Conservation (phyloP, 2,329 filamentous ascomycete species). For the Xylaria sp. region DNA sequence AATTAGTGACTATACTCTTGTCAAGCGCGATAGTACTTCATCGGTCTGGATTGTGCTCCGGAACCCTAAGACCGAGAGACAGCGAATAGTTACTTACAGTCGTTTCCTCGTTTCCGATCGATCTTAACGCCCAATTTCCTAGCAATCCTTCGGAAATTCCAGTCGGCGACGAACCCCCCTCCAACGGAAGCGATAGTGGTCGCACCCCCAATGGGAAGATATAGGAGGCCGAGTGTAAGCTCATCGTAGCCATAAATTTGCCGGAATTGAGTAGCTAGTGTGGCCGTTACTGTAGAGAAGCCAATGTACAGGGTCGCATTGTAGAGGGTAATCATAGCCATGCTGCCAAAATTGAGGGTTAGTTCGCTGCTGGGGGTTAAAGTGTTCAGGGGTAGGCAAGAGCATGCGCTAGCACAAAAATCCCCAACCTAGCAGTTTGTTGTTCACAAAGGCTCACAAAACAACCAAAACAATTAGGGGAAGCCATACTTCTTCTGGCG, state of each 20-base stretch:
- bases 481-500: slow-evolving; percentile 49
- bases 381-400: neutral
- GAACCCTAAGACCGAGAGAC: neutral
- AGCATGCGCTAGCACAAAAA: neutral
- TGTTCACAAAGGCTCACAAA: no score
- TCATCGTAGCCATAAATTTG: slow-evolving; percentile 58
- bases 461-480: neutral
- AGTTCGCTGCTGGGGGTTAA: neutral
- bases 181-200: slow-evolving; percentile 54
- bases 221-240: slow-evolving; percentile 59
- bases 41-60: neutral
- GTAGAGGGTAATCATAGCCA: slow-evolving; percentile 58
- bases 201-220: slow-evolving; percentile 59
- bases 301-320: slow-evolving; percentile 61
- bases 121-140: slow-evolving; percentile 64
- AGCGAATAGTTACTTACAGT: slow-evolving; percentile 38
- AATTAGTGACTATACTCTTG: slow-evolving; percentile 2
- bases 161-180: slow-evolving; percentile 65
- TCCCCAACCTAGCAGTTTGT: no score
- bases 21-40: no score
- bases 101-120: slow-evolving; percentile 61
- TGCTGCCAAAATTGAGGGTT: slow-evolving; percentile 47
- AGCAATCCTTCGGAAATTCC: slow-evolving; percentile 75
- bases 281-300: slow-evolving; percentile 60
- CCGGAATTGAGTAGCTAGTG: slow-evolving; percentile 57